Conservation (phyloP, 805 yeast genomes). For the Ogataea salicorniae region DNA sequence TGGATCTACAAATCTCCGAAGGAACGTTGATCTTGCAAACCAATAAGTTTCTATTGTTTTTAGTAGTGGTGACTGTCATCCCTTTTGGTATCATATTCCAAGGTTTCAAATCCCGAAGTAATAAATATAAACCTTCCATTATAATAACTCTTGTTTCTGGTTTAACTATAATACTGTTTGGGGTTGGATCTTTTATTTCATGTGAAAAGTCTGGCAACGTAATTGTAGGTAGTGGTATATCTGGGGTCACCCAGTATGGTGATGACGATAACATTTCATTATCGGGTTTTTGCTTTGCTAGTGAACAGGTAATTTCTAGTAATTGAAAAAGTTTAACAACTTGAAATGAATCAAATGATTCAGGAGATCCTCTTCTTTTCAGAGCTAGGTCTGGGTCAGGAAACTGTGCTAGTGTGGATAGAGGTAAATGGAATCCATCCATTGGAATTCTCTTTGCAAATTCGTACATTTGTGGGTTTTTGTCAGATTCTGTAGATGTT, state of each 20-base stretch:
- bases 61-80: conserved; percentile 20
- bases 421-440: conserved; percentile 75
- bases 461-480: background rate
- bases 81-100: conserved; percentile 49
- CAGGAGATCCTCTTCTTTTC: conserved; percentile 75
- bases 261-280: background rate
- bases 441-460: conserved; percentile 52
- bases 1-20: conserved; percentile 38
- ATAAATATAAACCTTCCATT: conserved; percentile 72
- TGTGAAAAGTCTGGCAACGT: conserved; percentile 73
- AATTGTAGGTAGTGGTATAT: conserved; percentile 32
- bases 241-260: conserved; percentile 8
- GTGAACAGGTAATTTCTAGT: conserved; percentile 25
- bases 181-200: conserved; percentile 64
- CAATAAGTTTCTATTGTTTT: conserved; percentile 7
- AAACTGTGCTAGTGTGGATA: conserved; percentile 42
- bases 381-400: conserved; percentile 54
- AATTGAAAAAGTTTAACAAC: conserved; percentile 32
- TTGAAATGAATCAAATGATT: conserved; percentile 66
- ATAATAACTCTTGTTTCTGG: conserved; percentile 50
- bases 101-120: conserved; percentile 44
- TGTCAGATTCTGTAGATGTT: background rate
- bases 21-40: conserved; percentile 50
- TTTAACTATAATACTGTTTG: conserved; percentile 42
- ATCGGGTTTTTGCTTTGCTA: background rate